Evolutionary conservation across 257 asterid species (phyloP).

Genomic region (Avicennia marina): DNA sequence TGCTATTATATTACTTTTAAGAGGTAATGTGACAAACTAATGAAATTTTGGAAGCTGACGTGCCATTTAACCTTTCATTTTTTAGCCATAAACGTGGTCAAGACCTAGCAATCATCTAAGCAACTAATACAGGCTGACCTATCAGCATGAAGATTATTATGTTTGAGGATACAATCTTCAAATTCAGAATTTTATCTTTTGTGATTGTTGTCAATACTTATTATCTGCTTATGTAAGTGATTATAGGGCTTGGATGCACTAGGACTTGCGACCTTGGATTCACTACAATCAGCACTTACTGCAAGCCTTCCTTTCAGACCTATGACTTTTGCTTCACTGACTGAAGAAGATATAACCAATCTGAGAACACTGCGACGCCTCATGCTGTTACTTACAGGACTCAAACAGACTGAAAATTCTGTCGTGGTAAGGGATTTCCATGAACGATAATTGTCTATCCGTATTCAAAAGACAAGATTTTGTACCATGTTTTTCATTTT

Average conservation of each 20-base stretch:
- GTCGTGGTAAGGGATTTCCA: slow-evolving; percentile 33
- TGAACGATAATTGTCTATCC: not conserved
- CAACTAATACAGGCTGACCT: not conserved
- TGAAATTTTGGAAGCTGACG: too few species aligned
- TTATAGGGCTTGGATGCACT: slow-evolving; percentile 93
- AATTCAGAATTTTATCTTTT: not conserved
- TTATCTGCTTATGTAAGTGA: slow-evolving; percentile 16
- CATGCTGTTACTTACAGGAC: slow-evolving; percentile 51
- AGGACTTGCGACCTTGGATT: slow-evolving; percentile 70
- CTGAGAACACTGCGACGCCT: slow-evolving; percentile 76
- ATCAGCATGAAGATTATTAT: not conserved
- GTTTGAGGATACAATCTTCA: not conserved
- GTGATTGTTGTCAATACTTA: not conserved
- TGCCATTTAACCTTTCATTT: too few species aligned
- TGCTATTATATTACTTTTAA: too few species aligned
- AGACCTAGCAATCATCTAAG: not conserved
- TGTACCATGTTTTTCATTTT: not conserved
- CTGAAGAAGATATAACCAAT: slow-evolving; percentile 71
- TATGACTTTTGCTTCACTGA: slow-evolving; percentile 46
- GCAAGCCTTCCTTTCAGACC: slow-evolving; percentile 58
- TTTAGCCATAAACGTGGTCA: too few species aligned
- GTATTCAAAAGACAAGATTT: too few species aligned
- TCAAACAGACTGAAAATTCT: slow-evolving; percentile 37
- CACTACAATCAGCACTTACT: slow-evolving; percentile 43
- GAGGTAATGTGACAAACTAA: too few species aligned